These are phyloP conservation scores for Athelia psychrophila DNA, from an alignment of 1,284 basidiomycete genomes.

Conservation along the genomic window DNA sequence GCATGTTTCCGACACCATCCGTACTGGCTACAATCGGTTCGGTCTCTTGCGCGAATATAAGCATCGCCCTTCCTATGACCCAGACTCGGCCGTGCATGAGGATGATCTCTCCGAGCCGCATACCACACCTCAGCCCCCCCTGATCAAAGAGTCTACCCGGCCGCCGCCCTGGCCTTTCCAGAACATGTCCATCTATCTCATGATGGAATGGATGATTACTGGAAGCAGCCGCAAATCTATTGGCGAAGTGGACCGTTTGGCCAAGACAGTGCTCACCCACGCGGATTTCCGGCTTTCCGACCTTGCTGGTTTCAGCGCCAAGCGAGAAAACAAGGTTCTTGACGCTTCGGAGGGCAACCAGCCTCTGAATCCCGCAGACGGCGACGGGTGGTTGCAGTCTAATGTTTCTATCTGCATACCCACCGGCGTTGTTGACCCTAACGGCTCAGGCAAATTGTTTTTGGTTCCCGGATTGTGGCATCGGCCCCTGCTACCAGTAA, in stretches of 20 bases:
- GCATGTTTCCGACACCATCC: conserved; percentile 15
- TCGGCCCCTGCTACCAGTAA: conserved; percentile 21
- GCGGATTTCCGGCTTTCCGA: conserved; percentile 1
- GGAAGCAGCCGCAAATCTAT: conserved; percentile 13
- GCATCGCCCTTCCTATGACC: conserved; percentile 20
- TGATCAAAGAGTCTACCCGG: no score
- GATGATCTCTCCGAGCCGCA: conserved; percentile 9
- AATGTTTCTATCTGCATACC: background rate
- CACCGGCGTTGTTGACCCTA: background rate
- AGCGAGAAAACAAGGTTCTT: no score
- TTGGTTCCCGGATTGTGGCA: conserved; percentile 24
- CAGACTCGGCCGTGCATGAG: conserved; percentile 10
- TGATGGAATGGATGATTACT: conserved; percentile 21
- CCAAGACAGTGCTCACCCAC: conserved; percentile 11
- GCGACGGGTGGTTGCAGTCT: background rate
- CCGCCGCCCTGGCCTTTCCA: conserved; percentile 14
- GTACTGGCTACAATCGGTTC: conserved; percentile 16
- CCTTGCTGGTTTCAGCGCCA: conserved; percentile 14
- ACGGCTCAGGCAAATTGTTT: background rate
- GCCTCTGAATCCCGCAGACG: no score
- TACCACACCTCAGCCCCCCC: background rate
- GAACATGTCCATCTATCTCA: conserved; percentile 18
- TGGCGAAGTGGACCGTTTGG: conserved; percentile 16
- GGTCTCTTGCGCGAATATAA: conserved; percentile 16
- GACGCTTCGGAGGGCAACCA: no score